Conservation (phyloP, 768 basidiomycete genomes). For the Auricularia heimuer region DNA sequence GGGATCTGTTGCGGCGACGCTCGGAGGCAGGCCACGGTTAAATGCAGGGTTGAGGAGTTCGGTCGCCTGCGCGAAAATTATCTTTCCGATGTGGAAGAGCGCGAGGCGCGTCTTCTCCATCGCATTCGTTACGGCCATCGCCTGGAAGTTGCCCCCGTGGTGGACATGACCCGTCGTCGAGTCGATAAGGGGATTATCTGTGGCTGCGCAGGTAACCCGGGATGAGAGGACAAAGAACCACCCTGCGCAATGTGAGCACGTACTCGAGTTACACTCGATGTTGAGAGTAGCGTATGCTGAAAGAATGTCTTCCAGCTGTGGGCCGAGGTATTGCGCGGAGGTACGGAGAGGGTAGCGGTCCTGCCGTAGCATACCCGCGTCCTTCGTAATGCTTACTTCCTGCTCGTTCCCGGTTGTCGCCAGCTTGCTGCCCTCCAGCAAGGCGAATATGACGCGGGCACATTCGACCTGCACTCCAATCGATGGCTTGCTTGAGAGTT, state of each 20-base stretch:
- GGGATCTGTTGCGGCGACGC: slow-evolving; percentile 68
- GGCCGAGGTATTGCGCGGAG: slow-evolving; percentile 22
- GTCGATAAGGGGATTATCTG: slow-evolving; percentile 81
- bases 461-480: slow-evolving; percentile 13
- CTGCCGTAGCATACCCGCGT: slow-evolving; percentile 19
- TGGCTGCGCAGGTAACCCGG: slow-evolving; percentile 36
- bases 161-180: slow-evolving; percentile 54
- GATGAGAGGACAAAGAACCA: too few species aligned
- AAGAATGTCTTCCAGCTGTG: slow-evolving; percentile 20
- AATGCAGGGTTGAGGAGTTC: slow-evolving; percentile 69
- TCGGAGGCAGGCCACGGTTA: slow-evolving; percentile 78
- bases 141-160: slow-evolving; percentile 86
- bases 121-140: slow-evolving; percentile 72
- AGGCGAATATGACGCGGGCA: slow-evolving; percentile 16
- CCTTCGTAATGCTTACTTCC: slow-evolving; percentile 18
- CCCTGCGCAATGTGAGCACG: background rate
- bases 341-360: slow-evolving; percentile 16
- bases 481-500: too few species aligned
- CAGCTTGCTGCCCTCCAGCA: slow-evolving; percentile 16
- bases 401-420: slow-evolving; percentile 24
- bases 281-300: slow-evolving; percentile 15
- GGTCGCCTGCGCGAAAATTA: slow-evolving; percentile 56
- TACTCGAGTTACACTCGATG: slow-evolving; percentile 22
- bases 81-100: slow-evolving; percentile 59
- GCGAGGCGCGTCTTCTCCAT: slow-evolving; percentile 80